These are phyloP conservation scores for Senna siamea DNA, from an alignment of 306 rosid genomes.

Conservation along the genomic window DNA sequence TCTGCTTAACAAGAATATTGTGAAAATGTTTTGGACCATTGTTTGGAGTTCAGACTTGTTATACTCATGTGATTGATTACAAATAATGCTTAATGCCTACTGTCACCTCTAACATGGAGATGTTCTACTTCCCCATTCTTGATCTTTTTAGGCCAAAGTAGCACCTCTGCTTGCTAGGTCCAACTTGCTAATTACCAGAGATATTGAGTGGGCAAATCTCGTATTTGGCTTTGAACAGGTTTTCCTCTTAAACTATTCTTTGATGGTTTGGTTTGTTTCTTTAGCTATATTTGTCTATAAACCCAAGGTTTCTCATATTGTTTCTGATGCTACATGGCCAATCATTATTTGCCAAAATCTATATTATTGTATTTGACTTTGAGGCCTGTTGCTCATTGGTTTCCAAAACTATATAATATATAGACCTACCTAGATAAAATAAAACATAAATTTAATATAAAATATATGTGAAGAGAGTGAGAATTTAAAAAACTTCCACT, in stretches of 20 bases:
- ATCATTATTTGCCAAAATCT: neutral
- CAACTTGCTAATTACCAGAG: constrained; percentile 87
- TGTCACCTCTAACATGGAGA: constrained; percentile 24
- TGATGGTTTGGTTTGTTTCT: constrained; percentile 27
- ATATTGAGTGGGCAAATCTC: constrained; percentile 98
- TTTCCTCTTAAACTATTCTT: constrained; percentile 29
- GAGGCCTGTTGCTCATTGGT: no score
- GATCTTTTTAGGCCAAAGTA: constrained; percentile 63
- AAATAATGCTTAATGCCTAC: neutral
- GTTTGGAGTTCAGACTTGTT: neutral
- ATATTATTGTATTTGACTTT: no score
- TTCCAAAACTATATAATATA: no score
- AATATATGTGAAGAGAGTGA: no score
- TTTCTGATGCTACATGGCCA: neutral
- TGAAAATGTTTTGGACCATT: neutral
- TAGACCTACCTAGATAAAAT: no score
- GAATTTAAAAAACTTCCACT: no score
- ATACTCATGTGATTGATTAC: neutral
- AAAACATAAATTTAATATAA: no score
- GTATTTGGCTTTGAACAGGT: constrained; percentile 95
- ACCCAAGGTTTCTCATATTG: neutral
- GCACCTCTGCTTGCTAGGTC: constrained; percentile 95
- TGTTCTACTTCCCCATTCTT: constrained; percentile 34
- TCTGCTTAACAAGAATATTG: neutral
- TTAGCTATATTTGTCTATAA: constrained; percentile 15